Percentiles rank a stretch among this genome's conserved stretches.
phyloP scores from a whole-genome alignment of 2,329 filamentous ascomycete species.

The Pseudogymnoascus sp. region DNA sequence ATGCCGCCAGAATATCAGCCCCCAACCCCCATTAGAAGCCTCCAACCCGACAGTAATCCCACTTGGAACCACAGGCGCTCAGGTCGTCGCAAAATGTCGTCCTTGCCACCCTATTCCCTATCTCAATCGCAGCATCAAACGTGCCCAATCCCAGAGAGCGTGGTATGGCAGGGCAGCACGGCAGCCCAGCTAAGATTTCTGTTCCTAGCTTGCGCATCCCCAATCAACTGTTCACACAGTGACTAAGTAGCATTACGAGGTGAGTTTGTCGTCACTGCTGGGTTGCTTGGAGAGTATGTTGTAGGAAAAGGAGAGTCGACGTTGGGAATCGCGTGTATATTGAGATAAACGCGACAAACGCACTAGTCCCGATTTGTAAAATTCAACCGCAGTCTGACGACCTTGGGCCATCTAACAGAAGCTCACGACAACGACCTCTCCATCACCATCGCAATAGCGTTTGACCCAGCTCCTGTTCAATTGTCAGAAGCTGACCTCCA shows the following conservation, averaged over 20 bases:
- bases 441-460: neutral
- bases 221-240: slow-evolving; percentile 12
- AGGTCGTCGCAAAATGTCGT: slow-evolving; percentile 28
- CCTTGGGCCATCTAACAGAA: neutral
- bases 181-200: slow-evolving; percentile 32
- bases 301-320: slow-evolving; percentile 10
- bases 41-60: slow-evolving; percentile 12
- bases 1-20: neutral
- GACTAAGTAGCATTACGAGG: slow-evolving; percentile 10
- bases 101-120: slow-evolving; percentile 18
- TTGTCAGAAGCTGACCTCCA: neutral
- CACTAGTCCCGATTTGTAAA: slow-evolving; percentile 12
- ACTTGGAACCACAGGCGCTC: slow-evolving; percentile 21
- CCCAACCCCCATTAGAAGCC: slow-evolving; percentile 19
- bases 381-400: neutral
- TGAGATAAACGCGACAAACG: slow-evolving; percentile 10
- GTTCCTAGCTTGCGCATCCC: slow-evolving; percentile 30
- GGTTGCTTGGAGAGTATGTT: slow-evolving; percentile 16
- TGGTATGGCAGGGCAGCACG: neutral
- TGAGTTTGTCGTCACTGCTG: slow-evolving; percentile 30
- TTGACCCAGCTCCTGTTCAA: neutral
- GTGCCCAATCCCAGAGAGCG: neutral
- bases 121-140: neutral
- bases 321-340: slow-evolving; percentile 12
- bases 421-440: neutral